Evolutionary conservation across 2,329 filamentous ascomycete genomes (phyloP).

Genomic region (Diaporthe caulivora): DNA sequence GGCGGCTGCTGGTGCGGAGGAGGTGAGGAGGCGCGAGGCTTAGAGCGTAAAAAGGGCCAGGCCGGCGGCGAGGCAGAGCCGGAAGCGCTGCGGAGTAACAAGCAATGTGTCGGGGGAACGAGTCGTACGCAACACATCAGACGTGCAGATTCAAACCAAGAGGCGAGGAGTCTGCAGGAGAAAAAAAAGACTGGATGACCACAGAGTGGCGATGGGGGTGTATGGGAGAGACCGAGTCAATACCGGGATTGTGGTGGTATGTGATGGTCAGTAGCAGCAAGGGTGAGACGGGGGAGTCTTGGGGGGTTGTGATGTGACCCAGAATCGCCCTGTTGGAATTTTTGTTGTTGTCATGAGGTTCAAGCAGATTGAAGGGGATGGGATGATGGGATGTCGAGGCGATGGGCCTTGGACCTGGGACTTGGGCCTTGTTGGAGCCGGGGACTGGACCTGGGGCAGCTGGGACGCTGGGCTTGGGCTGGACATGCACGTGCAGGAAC

Average conservation of each 20-base stretch:
- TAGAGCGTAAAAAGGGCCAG: slow-evolving; percentile 26
- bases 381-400: slow-evolving; percentile 22
- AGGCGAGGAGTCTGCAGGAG: slow-evolving; percentile 27
- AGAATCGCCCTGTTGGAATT: neutral
- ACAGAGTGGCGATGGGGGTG: slow-evolving; percentile 24
- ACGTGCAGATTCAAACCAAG: slow-evolving; percentile 25
- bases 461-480: neutral
- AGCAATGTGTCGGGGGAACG: slow-evolving; percentile 31
- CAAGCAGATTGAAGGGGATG: slow-evolving; percentile 15
- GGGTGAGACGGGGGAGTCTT: slow-evolving; percentile 12
- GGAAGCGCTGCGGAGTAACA: slow-evolving; percentile 35
- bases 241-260: slow-evolving; percentile 13
- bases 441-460: slow-evolving; percentile 4
- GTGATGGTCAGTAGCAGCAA: slow-evolving; percentile 12
- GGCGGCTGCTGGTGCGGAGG: slow-evolving; percentile 32
- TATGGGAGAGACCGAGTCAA: slow-evolving; percentile 31
- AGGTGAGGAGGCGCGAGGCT: slow-evolving; percentile 34
- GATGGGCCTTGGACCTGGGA: neutral
- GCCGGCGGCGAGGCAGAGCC: slow-evolving; percentile 28
- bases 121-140: slow-evolving; percentile 36
- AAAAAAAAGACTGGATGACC: slow-evolving; percentile 28
- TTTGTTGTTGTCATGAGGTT: slow-evolving; percentile 29
- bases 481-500: slow-evolving; percentile 21
- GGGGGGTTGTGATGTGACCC: slow-evolving; percentile 16
- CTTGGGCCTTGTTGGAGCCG: neutral